Evolutionary conservation across 202 grass and related monocot species (phyloP).

Genomic region (Dendrocalamus latiflorus): DNA sequence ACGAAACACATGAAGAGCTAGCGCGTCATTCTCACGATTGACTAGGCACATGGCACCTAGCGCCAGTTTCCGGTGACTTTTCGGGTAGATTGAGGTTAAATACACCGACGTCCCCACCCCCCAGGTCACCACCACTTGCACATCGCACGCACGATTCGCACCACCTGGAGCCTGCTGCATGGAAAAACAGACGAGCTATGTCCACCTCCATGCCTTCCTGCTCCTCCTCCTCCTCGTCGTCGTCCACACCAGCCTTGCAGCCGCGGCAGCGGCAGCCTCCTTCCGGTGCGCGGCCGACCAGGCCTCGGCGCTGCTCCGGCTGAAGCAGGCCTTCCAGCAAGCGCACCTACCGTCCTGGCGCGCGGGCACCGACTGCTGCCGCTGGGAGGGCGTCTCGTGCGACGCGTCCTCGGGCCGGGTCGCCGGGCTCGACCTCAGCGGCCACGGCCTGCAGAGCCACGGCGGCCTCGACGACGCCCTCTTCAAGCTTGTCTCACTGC

Average conservation of each 20-base stretch:
- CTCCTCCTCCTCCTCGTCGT: not conserved
- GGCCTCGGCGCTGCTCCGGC: constrained; percentile 34
- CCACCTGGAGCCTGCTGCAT: not conserved
- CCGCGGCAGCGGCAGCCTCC: not conserved
- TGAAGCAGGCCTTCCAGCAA: constrained; percentile 33
- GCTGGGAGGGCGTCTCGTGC: constrained; percentile 44
- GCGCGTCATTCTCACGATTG: no score
- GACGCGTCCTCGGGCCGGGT: not conserved
- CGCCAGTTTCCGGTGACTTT: not conserved
- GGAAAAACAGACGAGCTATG: not conserved
- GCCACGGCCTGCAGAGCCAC: not conserved
- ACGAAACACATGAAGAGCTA: no score
- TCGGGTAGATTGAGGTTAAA: no score
- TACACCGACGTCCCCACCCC: no score
- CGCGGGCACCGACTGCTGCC: constrained; percentile 40
- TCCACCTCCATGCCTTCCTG: not conserved
- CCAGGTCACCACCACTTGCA: no score
- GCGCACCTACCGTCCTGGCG: constrained; percentile 39
- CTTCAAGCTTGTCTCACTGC: constrained; percentile 32
- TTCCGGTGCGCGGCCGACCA: constrained; percentile 29
- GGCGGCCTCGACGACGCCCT: constrained; percentile 6
- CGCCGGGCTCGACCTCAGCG: constrained; percentile 29
- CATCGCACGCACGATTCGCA: no score
- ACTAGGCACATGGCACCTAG: no score
- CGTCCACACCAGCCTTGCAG: not conserved